Base-by-base conservation (phyloP, 176 grass and related monocot species). In the Cocos nucifera region DNA sequence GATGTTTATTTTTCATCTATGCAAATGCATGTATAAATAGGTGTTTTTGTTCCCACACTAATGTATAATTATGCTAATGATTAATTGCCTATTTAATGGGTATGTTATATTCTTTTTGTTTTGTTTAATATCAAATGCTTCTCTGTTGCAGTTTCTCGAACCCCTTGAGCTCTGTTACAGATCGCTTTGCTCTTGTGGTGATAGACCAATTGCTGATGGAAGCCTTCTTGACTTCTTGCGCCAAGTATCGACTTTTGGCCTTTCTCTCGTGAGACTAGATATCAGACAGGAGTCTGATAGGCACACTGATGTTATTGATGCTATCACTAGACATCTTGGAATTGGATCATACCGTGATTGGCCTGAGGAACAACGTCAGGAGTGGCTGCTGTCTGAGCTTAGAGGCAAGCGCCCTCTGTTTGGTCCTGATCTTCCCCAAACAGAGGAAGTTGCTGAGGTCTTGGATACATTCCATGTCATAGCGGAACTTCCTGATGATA, bases 211-310 rank as follows among this genome's bases (percentile, higher is more conserved):
- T 70, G 93, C 93, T 53, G 93, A 98, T 4, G 93, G 93, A 74
- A 92, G 81, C 65, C 93, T 98, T 77, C 93, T 98, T 60, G 84
- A 98, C 67, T 98, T 89, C 78, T 64, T 98, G 76, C 93, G 93
- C 63, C 93, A 98, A 87, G 84, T 98, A 69, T 98, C 87, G 53
- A 98, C 84, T 51, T 98, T 98, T 14, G 88, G 93, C 26, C 84
- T 98, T 62, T 86, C 93, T 66, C 84, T 98, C 61, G 93, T 98
- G 56, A 92, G 84, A 67, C 87, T 98, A 66, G 93, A 98, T 68
- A 98, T 98, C 17, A 87, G 93, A 63, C 93, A 98, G 79, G 93
- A 92, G 83, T 98, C 93, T 80, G 93, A 98, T 58, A 85, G 93
- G 62, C 93, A 98, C 74, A 92, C 88, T 53, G 93, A 98, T 58